Percentiles rank a stretch among this genome's conserved stretches.
Evolutionary conservation across 352 stramenopile genomes (phyloP).

Genomic region (Achlya hypogyna): DNA sequence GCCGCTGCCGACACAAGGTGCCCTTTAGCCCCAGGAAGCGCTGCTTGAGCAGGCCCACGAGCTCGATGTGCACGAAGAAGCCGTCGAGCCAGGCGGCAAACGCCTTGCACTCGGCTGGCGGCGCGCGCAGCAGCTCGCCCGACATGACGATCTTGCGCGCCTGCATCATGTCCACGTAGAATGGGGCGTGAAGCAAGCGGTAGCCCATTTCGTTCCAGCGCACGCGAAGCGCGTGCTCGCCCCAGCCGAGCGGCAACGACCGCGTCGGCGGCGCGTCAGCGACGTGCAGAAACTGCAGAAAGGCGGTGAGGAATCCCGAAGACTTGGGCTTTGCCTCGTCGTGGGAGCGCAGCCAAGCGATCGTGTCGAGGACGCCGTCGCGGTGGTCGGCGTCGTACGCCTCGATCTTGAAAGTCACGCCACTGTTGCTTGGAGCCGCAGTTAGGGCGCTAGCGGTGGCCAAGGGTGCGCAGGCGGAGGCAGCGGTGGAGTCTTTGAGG

Average conservation of each 20-base stretch:
- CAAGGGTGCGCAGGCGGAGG: neutral
- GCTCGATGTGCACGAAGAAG: constrained; percentile 5
- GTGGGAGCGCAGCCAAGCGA: constrained; percentile 61
- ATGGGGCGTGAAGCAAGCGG: constrained; percentile 29
- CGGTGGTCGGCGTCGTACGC: neutral
- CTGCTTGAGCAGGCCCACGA: constrained; percentile 34
- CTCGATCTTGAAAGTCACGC: neutral
- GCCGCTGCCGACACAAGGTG: constrained; percentile 38
- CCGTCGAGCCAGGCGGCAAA: constrained; percentile 8
- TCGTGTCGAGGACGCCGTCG: constrained; percentile 43
- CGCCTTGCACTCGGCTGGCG: neutral
- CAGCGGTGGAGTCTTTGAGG: neutral
- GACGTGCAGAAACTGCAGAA: constrained; percentile 37
- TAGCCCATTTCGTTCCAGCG: constrained; percentile 39
- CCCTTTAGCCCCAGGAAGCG: constrained; percentile 55
- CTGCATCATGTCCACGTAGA: constrained; percentile 13
- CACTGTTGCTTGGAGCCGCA: too few relatives aligned
- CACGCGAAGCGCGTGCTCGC: constrained; percentile 10
- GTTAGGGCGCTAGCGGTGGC: too few relatives aligned
- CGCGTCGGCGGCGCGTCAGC: neutral
- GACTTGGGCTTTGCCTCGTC: constrained; percentile 30
- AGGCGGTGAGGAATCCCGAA: constrained; percentile 50
- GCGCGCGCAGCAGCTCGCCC: neutral
- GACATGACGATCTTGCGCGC: neutral
- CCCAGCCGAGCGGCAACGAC: constrained; percentile 20